Base-by-base conservation (phyloP, 768 basidiomycete genomes). In the Rhizopogon salebrosus region DNA sequence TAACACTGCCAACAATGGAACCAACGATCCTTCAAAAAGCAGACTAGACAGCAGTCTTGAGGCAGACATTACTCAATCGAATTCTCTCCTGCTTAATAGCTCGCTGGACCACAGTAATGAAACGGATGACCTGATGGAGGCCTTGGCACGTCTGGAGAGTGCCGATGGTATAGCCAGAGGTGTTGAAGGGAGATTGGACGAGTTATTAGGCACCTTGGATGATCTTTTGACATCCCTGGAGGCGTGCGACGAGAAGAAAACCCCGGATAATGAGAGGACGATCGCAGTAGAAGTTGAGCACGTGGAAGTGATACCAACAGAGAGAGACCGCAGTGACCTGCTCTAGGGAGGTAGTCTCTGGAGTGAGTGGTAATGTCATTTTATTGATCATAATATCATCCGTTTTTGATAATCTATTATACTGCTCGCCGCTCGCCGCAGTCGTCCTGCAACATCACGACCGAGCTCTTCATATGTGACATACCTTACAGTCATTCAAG, bases 171-270 rank as follows among this genome's bases (percentile, higher is more conserved):
- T 89, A 57, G 88, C 87, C 3, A 63, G 71, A 29, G 82, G 75
- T 2, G 74, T 91, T 41, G 89, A 90, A 61, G 63, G 64, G 52
- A 79, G 77, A 57, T 68, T 91, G 38, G 86, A 91, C 61, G 73
- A 63, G 18, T 69, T 91, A 31, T 67, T 91, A 49, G 75, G 63
- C 40, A 79, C 79, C 48, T 67, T 89, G 54, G 84, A 89, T 62
- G 58, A 57, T 10, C 66, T 89, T 7, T 62, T 89, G 14, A 65
- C 67, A 5, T 65, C 64, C 10, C 67, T 88, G 20, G 78, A 78
- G 51, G 41, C 48, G 24, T 48, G 53, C 20, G 53, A 53, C 31
- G 26, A 22, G 41, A 29, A 48, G 10, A 27, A 35, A 18, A 6
- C 49, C 22, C 53, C 39, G 29, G 56, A 53, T 26, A 50, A 22